Base-by-base conservation (phyloP, 805 yeast species). In the Ogataea trehalophila region DNA sequence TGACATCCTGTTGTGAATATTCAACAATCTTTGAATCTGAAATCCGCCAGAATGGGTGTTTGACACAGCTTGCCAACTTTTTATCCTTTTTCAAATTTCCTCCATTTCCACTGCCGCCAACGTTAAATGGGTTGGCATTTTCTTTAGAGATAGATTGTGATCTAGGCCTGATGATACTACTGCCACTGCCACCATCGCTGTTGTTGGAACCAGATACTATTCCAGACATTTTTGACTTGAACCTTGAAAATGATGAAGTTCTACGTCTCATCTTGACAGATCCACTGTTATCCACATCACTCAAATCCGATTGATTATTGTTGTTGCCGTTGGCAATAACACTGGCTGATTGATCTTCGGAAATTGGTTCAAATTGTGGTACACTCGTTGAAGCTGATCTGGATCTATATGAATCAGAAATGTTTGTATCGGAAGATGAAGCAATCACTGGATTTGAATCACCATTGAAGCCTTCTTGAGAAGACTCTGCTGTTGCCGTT, bases 1-100 rank as follows among this genome's bases (percentile, higher is more conserved):
- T 67, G 0, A 91, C 86, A 15, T 82, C 80, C 0, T 69, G 65
- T 2, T 69, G 60, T 13, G 77, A 71, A 8, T 76, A 81, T 61
- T 90, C 97, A 36, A 79, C 67, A 4, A 87, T 80, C 31, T 69
- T 71, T 2, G 86, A 72, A 66, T 94, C 98, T 51, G 95, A 87
- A 33, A 91, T 79, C 52, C 87, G 75, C 98, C 98, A 92, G 58
- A 73, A 86, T 17, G 92, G 90, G 39, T 75, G 67, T 47, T 79
- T 80, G 3, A 73, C 59, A 16, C 78, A 70, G 16, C 83, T 74
- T 4, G 81, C 77, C 11, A 85, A 67, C 56, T 76, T 81, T 58
- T 77, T 81, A 44, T 59, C 60, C 37, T 46, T 52, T n/a, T 23
- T 42, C 33, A 34, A 33, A 4, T 18, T 15, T 14, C 23, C 17